Conservation (phyloP, 2,329 filamentous ascomycete species). For the Xylariaceae sp. region DNA sequence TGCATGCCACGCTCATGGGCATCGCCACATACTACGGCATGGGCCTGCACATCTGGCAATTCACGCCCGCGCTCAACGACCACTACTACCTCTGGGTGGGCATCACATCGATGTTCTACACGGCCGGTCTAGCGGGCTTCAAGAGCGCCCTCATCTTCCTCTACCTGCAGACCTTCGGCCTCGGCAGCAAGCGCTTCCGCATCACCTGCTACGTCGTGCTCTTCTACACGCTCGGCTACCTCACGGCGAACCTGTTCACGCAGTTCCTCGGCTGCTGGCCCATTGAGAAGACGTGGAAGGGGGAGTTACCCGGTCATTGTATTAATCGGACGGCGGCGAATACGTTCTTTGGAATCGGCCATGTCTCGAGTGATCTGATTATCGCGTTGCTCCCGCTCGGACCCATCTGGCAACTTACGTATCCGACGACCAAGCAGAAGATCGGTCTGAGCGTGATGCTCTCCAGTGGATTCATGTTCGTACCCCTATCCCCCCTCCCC, state of each 20-base stretch:
- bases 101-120: constrained; percentile 31
- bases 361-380: constrained; percentile 31
- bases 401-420: constrained; percentile 28
- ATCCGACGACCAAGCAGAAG: constrained; percentile 27
- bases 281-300: constrained; percentile 28
- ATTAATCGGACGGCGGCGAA: constrained; percentile 28
- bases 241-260: constrained; percentile 53
- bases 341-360: constrained; percentile 29
- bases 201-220: constrained; percentile 28
- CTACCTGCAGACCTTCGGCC: constrained; percentile 30
- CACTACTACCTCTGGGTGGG: constrained; percentile 32
- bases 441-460: constrained; percentile 29
- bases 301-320: constrained; percentile 24
- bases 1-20: constrained; percentile 27
- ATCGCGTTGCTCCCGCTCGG: constrained; percentile 29
- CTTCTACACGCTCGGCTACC: constrained; percentile 46
- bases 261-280: constrained; percentile 30
- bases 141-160: constrained; percentile 29
- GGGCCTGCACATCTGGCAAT: constrained; percentile 32
- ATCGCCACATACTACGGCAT: constrained; percentile 30
- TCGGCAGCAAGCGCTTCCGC: constrained; percentile 26
- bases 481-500: neutral
- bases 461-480: constrained; percentile 28
- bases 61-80: constrained; percentile 27
- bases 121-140: constrained; percentile 29